A percentile compares a stretch with the other conserved stretches of the same genome.
Conservation (phyloP, 768 basidiomycete genomes). For the Paxillus rubicundulus region DNA sequence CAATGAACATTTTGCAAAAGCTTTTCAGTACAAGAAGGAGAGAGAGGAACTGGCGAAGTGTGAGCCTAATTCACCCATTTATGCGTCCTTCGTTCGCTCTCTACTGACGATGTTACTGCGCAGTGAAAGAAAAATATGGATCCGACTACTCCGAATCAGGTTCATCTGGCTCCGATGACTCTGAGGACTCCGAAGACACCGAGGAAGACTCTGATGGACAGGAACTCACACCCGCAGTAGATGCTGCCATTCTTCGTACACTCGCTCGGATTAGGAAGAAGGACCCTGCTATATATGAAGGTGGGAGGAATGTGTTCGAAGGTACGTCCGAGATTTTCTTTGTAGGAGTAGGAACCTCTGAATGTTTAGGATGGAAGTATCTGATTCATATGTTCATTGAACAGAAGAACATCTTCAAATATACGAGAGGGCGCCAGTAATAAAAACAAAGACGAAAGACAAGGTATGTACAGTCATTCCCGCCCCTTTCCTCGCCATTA, state of each 20-base stretch:
- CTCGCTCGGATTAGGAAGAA: constrained; percentile 78
- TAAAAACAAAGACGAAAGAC: constrained; percentile 38
- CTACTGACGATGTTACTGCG: background rate
- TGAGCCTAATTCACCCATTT: constrained; percentile 36
- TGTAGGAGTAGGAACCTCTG: background rate
- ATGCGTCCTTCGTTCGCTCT: background rate
- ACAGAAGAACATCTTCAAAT: constrained; percentile 64
- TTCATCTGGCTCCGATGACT: constrained; percentile 31
- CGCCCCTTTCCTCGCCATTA: background rate
- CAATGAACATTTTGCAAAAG: constrained; percentile 77
- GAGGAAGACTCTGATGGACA: constrained; percentile 96
- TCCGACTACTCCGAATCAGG: constrained; percentile 52
- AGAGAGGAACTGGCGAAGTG: constrained; percentile 79
- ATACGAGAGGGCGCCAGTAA: constrained; percentile 24
- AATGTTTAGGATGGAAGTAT: background rate
- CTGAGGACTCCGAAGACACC: constrained; percentile 63
- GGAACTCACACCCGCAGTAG: constrained; percentile 89
- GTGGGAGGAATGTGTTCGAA: constrained; percentile 69
- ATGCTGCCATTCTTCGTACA: constrained; percentile 91
- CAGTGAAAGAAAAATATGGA: constrained; percentile 88
- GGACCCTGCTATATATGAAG: constrained; percentile 84
- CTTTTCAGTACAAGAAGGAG: constrained; percentile 80
- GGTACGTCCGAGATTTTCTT: constrained; percentile 43
- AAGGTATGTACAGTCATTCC: constrained; percentile 41
- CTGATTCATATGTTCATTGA: background rate